Conservation (phyloP, 2,329 filamentous ascomycete genomes). For the Clonostachys chloroleuca region DNA sequence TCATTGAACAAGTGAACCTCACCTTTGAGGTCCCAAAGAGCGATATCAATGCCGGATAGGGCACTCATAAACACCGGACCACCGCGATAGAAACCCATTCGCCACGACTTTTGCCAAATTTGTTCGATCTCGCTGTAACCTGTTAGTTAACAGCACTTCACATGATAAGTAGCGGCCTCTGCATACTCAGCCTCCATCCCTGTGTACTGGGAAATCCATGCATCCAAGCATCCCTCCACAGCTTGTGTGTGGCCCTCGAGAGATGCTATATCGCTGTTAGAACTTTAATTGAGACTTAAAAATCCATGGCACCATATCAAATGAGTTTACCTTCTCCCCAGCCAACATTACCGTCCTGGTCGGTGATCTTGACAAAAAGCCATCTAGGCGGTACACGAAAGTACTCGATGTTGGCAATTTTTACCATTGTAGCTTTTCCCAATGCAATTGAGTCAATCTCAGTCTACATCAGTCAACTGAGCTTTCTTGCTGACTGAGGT, state of each 20-base stretch:
- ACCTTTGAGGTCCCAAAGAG: constrained; percentile 71
- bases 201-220: constrained; percentile 55
- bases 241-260: constrained; percentile 71
- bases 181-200: constrained; percentile 67
- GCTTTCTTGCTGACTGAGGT: too few species aligned
- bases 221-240: constrained; percentile 69
- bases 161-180: neutral
- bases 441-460: too few species aligned
- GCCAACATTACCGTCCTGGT: constrained; percentile 58
- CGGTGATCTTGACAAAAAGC: constrained; percentile 74
- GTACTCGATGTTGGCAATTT: constrained; percentile 53
- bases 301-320: too few species aligned
- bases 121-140: constrained; percentile 66
- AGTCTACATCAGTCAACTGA: too few species aligned
- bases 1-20: neutral
- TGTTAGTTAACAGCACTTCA: neutral
- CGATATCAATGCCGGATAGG: constrained; percentile 73
- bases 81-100: constrained; percentile 70
- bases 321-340: constrained; percentile 55
- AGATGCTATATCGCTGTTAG: constrained; percentile 35
- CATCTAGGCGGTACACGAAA: constrained; percentile 72
- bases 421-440: constrained; percentile 14
- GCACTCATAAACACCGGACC: constrained; percentile 80
- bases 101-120: constrained; percentile 73
- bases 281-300: too few species aligned